phyloP scores from a whole-genome alignment of 805 yeast species.

The Cyberlindnera maclurae region DNA sequence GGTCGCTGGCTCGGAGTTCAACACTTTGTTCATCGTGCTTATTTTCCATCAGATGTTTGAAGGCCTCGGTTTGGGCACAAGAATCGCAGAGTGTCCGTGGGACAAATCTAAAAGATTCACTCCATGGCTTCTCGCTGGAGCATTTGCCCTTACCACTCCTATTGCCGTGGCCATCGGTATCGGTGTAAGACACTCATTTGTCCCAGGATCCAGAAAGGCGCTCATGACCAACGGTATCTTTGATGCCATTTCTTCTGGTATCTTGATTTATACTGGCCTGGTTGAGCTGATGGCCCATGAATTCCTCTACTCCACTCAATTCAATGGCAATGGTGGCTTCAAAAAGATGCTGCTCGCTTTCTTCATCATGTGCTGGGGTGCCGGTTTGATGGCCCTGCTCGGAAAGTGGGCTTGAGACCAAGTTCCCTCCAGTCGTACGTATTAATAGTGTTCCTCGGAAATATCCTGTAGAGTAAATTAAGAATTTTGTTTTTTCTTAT shows the following conservation, averaged over 20 bases:
- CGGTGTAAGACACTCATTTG: conserved; percentile 59
- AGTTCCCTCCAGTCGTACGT: no score
- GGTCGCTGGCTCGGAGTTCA: conserved; percentile 71
- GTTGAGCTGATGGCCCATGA: conserved; percentile 80
- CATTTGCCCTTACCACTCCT: conserved; percentile 57
- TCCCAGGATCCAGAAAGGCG: conserved; percentile 50
- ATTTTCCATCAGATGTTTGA: conserved; percentile 79
- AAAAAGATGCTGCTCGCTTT: conserved; percentile 46
- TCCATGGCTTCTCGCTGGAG: conserved; percentile 52
- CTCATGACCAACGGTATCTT: conserved; percentile 64
- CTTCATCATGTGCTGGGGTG: conserved; percentile 49
- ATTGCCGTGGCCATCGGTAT: conserved; percentile 73
- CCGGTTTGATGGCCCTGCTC: conserved; percentile 71
- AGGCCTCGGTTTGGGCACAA: conserved; percentile 79
- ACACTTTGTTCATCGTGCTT: conserved; percentile 59
- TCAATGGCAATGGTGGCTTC: conserved; percentile 52
- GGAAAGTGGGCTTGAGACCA: conserved; percentile 60
- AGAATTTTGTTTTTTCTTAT: no score
- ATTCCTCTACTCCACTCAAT: conserved; percentile 52
- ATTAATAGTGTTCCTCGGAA: no score
- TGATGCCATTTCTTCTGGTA: conserved; percentile 74
- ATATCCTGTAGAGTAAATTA: no score
- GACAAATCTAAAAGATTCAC: conserved; percentile 32
- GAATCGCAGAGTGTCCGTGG: conserved; percentile 49
- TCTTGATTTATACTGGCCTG: conserved; percentile 67